Evolutionary conservation across 2,329 filamentous ascomycete species (phyloP).

Genomic region (Emericellopsis atlantica): DNA sequence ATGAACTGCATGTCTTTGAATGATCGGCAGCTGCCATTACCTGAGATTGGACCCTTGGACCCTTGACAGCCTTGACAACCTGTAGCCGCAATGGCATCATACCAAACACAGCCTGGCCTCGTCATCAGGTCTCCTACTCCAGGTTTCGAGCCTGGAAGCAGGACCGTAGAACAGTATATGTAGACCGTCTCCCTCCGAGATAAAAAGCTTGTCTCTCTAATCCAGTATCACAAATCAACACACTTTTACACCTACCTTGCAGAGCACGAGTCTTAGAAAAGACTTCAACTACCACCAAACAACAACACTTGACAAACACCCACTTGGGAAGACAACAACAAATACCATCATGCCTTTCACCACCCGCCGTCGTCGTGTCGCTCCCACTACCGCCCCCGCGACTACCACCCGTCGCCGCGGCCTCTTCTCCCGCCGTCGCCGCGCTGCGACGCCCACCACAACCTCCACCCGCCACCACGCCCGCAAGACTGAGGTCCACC

Average conservation of each 20-base stretch:
- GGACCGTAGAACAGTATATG: background rate
- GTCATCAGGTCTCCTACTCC: background rate
- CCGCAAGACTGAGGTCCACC: background rate
- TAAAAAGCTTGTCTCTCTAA: background rate
- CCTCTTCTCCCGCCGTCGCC: constrained; percentile 1
- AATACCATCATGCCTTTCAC: constrained; percentile 1
- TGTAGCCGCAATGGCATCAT: background rate
- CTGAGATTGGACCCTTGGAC: background rate
- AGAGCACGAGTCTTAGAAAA: background rate
- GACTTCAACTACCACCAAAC: background rate
- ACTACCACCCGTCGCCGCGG: background rate
- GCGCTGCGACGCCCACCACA: background rate
- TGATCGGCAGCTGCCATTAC: background rate
- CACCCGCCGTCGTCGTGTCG: background rate
- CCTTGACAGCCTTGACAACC: too few species aligned
- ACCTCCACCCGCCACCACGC: background rate
- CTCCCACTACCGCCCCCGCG: background rate
- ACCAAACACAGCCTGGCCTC: background rate
- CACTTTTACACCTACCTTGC: background rate
- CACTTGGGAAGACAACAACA: background rate
- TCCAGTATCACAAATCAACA: too few species aligned
- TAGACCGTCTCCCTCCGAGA: background rate
- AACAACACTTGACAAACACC: background rate
- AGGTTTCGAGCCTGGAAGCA: background rate
- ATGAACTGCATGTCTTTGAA: background rate